phyloP scores from a whole-genome alignment of 2,329 filamentous ascomycete genomes.

The Peltaster fructicola region DNA sequence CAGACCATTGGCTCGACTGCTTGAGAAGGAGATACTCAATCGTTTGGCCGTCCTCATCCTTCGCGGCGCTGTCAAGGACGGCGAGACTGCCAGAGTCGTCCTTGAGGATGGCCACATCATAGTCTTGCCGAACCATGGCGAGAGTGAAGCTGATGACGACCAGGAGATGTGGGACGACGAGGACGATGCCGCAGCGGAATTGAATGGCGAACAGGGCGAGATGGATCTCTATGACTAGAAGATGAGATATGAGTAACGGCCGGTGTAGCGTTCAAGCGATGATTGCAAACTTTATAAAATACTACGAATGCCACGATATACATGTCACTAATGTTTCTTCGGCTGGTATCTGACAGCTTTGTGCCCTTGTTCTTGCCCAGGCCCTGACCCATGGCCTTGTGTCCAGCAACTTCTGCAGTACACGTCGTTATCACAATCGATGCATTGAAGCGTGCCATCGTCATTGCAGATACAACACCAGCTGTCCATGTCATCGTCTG shows the following conservation, averaged over 20 bases:
- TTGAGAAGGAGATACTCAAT: conserved; percentile 96
- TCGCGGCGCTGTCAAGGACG: conserved; percentile 66
- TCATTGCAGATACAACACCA: conserved; percentile 77
- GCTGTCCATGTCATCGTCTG: conserved; percentile 51
- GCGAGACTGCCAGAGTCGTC: conserved; percentile 64
- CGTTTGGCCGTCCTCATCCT: conserved; percentile 80
- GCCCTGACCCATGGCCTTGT: conserved; percentile 58
- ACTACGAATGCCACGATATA: too few relatives aligned
- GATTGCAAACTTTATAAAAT: neutral
- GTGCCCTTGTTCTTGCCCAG: conserved; percentile 54
- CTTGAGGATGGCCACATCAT: conserved; percentile 63
- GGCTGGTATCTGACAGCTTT: too few relatives aligned
- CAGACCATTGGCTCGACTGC: conserved; percentile 68
- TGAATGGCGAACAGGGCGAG: conserved; percentile 37
- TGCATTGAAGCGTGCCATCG: conserved; percentile 54
- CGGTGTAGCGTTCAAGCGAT: neutral
- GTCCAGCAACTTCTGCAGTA: conserved; percentile 68
- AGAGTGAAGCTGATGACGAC: conserved; percentile 37
- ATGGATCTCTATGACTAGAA: conserved; percentile 44
- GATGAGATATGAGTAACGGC: conserved; percentile 1
- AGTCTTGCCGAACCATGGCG: conserved; percentile 69
- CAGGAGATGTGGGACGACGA: conserved; percentile 47
- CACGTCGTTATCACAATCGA: conserved; percentile 51
- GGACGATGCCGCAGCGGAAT: conserved; percentile 58
- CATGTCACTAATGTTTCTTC: too few relatives aligned